Evolutionary conservation across 495 filamentous ascomycete species (phyloP).

Genomic region (Penicillium cosmopolitanum): DNA sequence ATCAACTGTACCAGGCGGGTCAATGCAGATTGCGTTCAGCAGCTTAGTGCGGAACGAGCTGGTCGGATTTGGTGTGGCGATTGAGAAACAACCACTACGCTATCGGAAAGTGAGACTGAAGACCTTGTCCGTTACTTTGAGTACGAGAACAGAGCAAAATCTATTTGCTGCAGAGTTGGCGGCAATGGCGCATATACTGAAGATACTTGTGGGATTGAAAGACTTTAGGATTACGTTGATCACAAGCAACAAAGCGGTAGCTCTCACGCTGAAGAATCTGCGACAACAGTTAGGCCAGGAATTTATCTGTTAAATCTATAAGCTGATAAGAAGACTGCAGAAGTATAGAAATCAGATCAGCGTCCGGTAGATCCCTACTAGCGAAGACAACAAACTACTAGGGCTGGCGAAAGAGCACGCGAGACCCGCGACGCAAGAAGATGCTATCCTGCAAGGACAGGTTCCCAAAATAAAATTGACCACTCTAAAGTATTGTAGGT

Average conservation of each 20-base stretch:
- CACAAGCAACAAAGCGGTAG: neutral
- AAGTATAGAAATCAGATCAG: neutral
- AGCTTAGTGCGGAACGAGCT: no score
- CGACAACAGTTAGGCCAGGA: neutral
- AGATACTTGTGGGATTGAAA: no score
- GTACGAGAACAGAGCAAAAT: no score
- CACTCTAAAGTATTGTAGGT: conserved; percentile 31
- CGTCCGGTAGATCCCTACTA: neutral
- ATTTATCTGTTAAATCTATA: neutral
- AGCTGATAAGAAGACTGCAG: neutral
- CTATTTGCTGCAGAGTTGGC: no score
- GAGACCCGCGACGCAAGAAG: neutral
- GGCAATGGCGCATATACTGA: no score
- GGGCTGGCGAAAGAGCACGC: neutral
- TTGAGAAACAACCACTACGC: no score
- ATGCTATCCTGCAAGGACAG: neutral
- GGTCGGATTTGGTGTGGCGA: no score
- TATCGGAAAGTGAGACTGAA: no score
- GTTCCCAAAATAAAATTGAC: conserved; percentile 8
- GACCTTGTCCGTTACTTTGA: no score
- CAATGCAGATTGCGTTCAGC: no score
- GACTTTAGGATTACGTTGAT: neutral
- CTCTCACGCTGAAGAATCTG: neutral
- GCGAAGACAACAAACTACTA: neutral
- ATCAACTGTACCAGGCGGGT: neutral